A percentile compares a stretch with the other conserved stretches of the same genome.
These are phyloP conservation scores for Datura wrightii DNA, from an alignment of 257 asterid species.

Conservation along the genomic window DNA sequence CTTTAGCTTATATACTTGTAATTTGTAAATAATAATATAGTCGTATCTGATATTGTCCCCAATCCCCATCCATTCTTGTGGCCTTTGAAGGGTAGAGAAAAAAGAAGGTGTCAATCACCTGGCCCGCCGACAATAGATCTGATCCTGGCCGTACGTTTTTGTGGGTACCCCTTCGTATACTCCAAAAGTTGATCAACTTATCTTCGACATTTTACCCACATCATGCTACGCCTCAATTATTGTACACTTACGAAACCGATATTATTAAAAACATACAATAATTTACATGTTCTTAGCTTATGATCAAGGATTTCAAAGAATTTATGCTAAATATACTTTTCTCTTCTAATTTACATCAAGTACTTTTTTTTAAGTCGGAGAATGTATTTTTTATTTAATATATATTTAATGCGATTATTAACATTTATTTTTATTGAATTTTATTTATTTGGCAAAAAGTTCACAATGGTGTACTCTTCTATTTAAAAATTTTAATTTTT, in stretches of 20 bases:
- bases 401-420: no score
- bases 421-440: no score
- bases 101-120: conserved; percentile 35
- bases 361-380: no score
- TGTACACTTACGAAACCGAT: neutral
- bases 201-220: conserved; percentile 25
- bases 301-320: neutral
- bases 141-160: conserved; percentile 54
- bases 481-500: no score
- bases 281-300: neutral
- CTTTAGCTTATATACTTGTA: conserved; percentile 11
- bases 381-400: no score
- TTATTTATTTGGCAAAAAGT: no score
- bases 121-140: conserved; percentile 60
- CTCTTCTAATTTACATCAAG: no score
- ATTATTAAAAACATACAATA: neutral
- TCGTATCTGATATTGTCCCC: conserved; percentile 34
- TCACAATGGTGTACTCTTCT: no score
- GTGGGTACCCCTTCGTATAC: conserved; percentile 52
- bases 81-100: neutral
- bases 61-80: conserved; percentile 22
- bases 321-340: no score
- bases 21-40: neutral
- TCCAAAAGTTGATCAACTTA: conserved; percentile 36
- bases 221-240: conserved; percentile 23